phyloP scores from a whole-genome alignment of 2,329 filamentous ascomycete species.

The Xylariaceae sp. region DNA sequence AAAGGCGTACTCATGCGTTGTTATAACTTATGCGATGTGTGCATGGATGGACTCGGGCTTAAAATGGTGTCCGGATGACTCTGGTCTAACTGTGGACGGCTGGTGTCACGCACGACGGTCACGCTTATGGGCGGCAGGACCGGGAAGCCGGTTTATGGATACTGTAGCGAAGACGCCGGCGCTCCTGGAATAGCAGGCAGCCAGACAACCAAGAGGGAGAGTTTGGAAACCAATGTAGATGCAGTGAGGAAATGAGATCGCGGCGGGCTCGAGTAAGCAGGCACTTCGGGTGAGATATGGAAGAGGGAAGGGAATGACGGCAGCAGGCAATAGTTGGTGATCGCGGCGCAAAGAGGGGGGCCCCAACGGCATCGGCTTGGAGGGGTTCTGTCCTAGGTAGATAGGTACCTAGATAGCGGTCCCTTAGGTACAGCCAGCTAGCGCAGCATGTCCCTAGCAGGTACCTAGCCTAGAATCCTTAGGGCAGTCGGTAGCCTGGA shows the following conservation, averaged over 20 bases:
- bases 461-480: too few relatives aligned
- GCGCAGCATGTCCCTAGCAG: neutral
- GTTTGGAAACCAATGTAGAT: neutral
- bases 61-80: neutral
- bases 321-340: neutral
- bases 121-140: conserved; percentile 3
- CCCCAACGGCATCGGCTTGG: neutral
- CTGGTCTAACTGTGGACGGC: neutral
- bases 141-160: neutral
- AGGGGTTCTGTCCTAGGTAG: neutral
- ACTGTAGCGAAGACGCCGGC: neutral
- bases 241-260: neutral
- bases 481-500: too few relatives aligned
- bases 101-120: conserved; percentile 11
- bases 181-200: neutral
- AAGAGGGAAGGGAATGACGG: neutral
- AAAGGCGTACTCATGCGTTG: neutral
- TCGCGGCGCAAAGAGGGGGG: neutral
- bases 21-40: conserved; percentile 8
- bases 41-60: neutral
- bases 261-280: neutral
- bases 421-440: neutral
- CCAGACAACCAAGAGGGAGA: neutral
- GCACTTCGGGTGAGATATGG: neutral
- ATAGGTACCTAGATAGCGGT: too few relatives aligned